Conservation (phyloP, 148 eudicot species). For the Chenopodium formosanum region DNA sequence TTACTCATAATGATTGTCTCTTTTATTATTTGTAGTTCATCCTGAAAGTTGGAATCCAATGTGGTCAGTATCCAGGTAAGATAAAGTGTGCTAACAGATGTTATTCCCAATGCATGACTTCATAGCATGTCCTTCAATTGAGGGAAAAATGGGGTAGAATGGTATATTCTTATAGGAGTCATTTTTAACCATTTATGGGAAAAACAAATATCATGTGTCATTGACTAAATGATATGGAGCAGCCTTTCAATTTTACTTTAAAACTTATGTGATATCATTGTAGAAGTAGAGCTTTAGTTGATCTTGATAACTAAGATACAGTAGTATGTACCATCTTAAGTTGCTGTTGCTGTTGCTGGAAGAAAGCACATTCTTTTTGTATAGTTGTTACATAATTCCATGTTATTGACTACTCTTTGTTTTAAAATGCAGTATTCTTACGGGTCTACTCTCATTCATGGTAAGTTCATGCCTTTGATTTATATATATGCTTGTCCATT, state of each 20-base stretch:
- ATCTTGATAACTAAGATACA: not conserved
- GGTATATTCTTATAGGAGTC: not conserved
- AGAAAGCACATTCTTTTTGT: not conserved
- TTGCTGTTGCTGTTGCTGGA: slow-evolving; percentile 1
- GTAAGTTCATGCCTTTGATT: slow-evolving; percentile 43
- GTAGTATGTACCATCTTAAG: not conserved
- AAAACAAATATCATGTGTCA: not conserved
- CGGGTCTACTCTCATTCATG: slow-evolving; percentile 95
- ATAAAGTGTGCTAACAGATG: slow-evolving; percentile 1
- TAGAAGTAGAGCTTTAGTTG: not conserved
- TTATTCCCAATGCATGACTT: not conserved
- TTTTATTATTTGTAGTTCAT: slow-evolving; percentile 61
- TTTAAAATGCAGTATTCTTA: slow-evolving; percentile 75
- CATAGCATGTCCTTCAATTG: not conserved
- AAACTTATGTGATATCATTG: not conserved
- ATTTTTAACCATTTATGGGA: not conserved
- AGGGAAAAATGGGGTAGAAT: not conserved
- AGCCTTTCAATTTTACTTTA: not conserved
- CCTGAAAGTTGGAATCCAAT: slow-evolving; percentile 99
- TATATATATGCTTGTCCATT: not conserved
- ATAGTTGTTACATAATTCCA: not conserved
- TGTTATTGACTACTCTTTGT: slow-evolving; percentile 35
- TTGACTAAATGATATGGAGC: not conserved
- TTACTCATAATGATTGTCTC: not conserved
- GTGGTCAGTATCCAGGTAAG: slow-evolving; percentile 99